Conservation (phyloP, 2,329 filamentous ascomycete genomes). For the Orbilia javanica region DNA sequence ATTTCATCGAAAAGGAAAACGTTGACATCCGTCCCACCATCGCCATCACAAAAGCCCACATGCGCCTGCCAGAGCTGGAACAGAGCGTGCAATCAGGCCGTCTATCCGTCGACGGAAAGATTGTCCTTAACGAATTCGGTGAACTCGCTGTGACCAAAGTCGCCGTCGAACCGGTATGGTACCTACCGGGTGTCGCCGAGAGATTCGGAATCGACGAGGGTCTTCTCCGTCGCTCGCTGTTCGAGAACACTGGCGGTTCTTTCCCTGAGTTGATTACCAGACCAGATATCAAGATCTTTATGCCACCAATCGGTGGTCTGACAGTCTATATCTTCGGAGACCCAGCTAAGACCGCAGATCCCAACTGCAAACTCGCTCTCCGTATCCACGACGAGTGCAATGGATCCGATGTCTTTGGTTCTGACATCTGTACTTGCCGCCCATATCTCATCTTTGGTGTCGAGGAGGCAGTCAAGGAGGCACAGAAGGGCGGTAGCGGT, state of each 20-base stretch:
- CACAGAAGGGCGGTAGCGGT: slow-evolving; percentile 90
- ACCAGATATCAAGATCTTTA: slow-evolving; percentile 92
- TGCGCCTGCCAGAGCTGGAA: slow-evolving; percentile 95
- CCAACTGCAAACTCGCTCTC: slow-evolving; percentile 81
- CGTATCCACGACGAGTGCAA: slow-evolving; percentile 93
- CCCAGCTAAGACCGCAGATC: slow-evolving; percentile 91
- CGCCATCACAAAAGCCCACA: slow-evolving; percentile 90
- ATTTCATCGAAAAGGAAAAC: slow-evolving; percentile 81
- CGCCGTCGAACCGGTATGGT: slow-evolving; percentile 94
- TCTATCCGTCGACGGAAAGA: slow-evolving; percentile 83
- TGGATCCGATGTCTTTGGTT: slow-evolving; percentile 96
- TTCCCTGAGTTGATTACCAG: slow-evolving; percentile 97
- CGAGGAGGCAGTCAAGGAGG: slow-evolving; percentile 96
- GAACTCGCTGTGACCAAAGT: slow-evolving; percentile 96
- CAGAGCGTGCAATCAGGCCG: slow-evolving; percentile 85
- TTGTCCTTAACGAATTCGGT: slow-evolving; percentile 85
- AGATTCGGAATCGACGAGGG: slow-evolving; percentile 94
- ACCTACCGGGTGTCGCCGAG: slow-evolving; percentile 87
- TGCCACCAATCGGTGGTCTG: slow-evolving; percentile 93
- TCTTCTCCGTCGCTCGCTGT: slow-evolving; percentile 84
- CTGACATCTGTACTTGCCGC: slow-evolving; percentile 95
- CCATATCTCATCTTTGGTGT: slow-evolving; percentile 98
- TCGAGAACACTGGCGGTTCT: slow-evolving; percentile 94
- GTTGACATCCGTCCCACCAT: slow-evolving; percentile 91
- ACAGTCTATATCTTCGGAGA: slow-evolving; percentile 98